Evolutionary conservation across 1,139 yeast genomes (phyloP).

Genomic region (Suhomyces bolitotheri): DNA sequence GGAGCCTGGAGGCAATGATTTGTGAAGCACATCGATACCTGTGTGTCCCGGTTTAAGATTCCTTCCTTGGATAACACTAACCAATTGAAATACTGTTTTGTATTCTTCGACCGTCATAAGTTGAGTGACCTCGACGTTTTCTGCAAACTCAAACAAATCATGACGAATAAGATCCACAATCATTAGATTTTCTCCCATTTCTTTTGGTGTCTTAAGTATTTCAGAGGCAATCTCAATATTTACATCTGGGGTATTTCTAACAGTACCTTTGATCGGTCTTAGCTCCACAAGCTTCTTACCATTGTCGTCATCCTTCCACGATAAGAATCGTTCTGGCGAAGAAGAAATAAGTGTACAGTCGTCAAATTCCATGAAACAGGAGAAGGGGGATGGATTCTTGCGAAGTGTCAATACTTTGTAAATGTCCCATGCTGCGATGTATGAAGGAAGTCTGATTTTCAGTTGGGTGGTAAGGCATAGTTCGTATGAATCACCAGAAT

Average conservation of each 20-base stretch:
- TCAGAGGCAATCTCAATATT: conserved; percentile 59
- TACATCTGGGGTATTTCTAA: conserved; percentile 58
- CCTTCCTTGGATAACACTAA: conserved; percentile 79
- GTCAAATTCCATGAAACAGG: conserved; percentile 76
- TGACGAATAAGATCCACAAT: conserved; percentile 94
- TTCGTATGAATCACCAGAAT: conserved; percentile 90
- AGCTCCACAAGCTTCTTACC: conserved; percentile 60
- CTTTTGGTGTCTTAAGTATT: conserved; percentile 82
- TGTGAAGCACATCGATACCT: conserved; percentile 78
- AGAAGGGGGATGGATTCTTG: conserved; percentile 90
- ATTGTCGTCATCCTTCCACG: conserved; percentile 56
- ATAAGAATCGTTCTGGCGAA: conserved; percentile 90
- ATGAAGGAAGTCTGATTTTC: conserved; percentile 49
- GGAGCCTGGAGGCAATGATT: conserved; percentile 94
- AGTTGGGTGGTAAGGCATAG: conserved; percentile 86
- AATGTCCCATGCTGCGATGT: conserved; percentile 68
- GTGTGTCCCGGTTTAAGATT: conserved; percentile 43
- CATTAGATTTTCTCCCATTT: conserved; percentile 94
- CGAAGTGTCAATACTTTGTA: conserved; percentile 65
- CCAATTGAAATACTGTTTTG: conserved; percentile 85
- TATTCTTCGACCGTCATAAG: conserved; percentile 94
- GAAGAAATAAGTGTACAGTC: conserved; percentile 76
- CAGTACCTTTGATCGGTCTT: conserved; percentile 96
- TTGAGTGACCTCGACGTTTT: conserved; percentile 67
- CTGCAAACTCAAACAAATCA: conserved; percentile 74